phyloP scores from a whole-genome alignment of 495 filamentous ascomycete species.

The Lasiosphaeris hirsuta region DNA sequence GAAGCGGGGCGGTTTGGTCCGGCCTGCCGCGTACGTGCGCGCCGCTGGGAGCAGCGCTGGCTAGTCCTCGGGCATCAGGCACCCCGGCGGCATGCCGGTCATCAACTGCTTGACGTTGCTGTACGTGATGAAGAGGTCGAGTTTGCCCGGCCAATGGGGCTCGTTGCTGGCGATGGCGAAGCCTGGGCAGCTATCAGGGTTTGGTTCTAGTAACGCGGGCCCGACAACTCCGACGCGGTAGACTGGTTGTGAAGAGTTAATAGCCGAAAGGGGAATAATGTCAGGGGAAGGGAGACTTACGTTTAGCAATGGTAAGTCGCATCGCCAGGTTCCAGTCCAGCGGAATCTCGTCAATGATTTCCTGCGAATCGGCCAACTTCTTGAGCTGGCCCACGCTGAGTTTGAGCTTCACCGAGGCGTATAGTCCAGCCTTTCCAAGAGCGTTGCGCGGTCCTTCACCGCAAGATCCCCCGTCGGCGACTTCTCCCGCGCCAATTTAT shows the following conservation, averaged over 20 bases:
- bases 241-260: slow-evolving; percentile 23
- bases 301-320: too few relatives aligned
- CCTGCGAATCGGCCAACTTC: neutral
- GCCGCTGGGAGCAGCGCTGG: slow-evolving; percentile 29
- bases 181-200: slow-evolving; percentile 29
- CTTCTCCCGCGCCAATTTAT: neutral
- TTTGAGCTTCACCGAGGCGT: slow-evolving; percentile 9
- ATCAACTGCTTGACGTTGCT: slow-evolving; percentile 15
- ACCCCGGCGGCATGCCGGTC: slow-evolving; percentile 11
- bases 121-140: slow-evolving; percentile 46
- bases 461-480: too few relatives aligned
- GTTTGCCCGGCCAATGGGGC: slow-evolving; percentile 28
- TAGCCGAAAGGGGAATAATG: slow-evolving; percentile 29
- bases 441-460: neutral
- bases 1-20: slow-evolving; percentile 33
- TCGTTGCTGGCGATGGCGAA: slow-evolving; percentile 37
- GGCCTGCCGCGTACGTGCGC: slow-evolving; percentile 26
- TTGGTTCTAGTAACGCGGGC: slow-evolving; percentile 25
- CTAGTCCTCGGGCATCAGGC: slow-evolving; percentile 29
- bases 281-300: slow-evolving; percentile 48
- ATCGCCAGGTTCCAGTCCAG: neutral
- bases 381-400: slow-evolving; percentile 5
- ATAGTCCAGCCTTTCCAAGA: slow-evolving; percentile 11
- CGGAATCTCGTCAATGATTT: too few relatives aligned
- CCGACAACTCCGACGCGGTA: slow-evolving; percentile 43